Percentiles rank a stretch among this genome's conserved stretches.
phyloP scores from a whole-genome alignment of 352 stramenopile species.

The Poterioochromonas sp. region DNA sequence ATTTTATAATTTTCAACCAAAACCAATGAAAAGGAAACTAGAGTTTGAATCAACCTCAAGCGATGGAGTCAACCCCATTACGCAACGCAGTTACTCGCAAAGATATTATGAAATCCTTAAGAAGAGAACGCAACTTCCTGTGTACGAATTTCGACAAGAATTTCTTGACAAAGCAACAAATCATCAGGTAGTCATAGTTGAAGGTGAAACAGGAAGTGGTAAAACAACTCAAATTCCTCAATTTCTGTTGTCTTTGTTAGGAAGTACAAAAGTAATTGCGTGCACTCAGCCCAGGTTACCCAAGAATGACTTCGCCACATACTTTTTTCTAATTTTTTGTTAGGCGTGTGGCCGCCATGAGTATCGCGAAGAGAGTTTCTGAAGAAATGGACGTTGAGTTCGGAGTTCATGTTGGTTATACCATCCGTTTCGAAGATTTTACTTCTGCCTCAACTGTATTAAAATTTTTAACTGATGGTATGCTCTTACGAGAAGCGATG shows the following conservation, averaged over 20 bases:
- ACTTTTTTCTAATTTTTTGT: no score
- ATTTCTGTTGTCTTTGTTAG: constrained; percentile 42
- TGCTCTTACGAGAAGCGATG: constrained; percentile 94
- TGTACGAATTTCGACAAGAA: constrained; percentile 73
- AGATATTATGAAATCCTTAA: constrained; percentile 79
- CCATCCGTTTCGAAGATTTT: constrained; percentile 97
- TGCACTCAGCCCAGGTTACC: constrained; percentile 96
- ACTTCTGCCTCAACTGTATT: constrained; percentile 61
- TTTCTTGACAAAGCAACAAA: constrained; percentile 62
- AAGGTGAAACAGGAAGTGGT: constrained; percentile 92
- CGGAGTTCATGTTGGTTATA: constrained; percentile 95
- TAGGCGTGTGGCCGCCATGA: constrained; percentile 95
- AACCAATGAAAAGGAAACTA: no score
- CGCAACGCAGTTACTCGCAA: constrained; percentile 65
- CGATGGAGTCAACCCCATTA: constrained; percentile 95
- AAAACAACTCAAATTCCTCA: constrained; percentile 87
- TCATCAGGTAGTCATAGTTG: constrained; percentile 84
- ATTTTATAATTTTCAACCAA: no score
- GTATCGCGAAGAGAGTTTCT: constrained; percentile 90
- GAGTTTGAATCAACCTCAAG: no score
- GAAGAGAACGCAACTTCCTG: constrained; percentile 74
- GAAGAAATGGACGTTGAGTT: constrained; percentile 97
- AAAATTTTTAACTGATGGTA: constrained; percentile 86
- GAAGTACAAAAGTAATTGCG: constrained; percentile 54
- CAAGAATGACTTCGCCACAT: no score